Conservation (phyloP, 805 yeast species). For the Candida michaelii region DNA sequence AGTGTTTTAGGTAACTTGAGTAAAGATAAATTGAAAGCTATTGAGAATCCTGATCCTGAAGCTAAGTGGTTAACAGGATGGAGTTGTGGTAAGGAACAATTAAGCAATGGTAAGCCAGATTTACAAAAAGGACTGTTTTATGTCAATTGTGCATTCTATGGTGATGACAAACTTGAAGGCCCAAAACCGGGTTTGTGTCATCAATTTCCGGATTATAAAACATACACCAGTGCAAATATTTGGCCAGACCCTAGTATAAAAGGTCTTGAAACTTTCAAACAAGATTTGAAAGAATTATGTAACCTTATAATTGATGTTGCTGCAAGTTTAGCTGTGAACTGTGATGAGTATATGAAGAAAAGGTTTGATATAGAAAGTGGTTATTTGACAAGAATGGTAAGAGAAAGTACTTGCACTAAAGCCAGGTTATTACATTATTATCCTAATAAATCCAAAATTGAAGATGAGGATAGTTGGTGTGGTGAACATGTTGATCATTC, state of each 20-base stretch:
- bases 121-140: conserved; percentile 56
- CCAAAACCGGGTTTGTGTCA: conserved; percentile 36
- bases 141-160: conserved; percentile 56
- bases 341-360: conserved; percentile 45
- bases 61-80: conserved; percentile 58
- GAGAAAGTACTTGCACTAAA: conserved; percentile 52
- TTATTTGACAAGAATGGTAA: conserved; percentile 47
- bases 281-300: conserved; percentile 38
- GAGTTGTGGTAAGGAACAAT: conserved; percentile 57
- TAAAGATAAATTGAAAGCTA: conserved; percentile 24
- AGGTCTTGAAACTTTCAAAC: conserved; percentile 34
- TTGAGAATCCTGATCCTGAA: conserved; percentile 49
- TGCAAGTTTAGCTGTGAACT: conserved; percentile 49
- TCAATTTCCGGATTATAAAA: conserved; percentile 33
- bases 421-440: conserved; percentile 59
- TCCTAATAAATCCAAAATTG: conserved; percentile 23
- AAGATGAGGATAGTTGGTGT: conserved; percentile 49
- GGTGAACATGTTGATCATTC: conserved; percentile 64
- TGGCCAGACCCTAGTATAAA: conserved; percentile 43
- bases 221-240: conserved; percentile 49
- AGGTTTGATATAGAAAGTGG: conserved; percentile 29
- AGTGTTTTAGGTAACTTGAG: conserved; percentile 44
- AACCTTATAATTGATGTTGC: conserved; percentile 50
- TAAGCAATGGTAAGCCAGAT: conserved; percentile 47
- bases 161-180: conserved; percentile 44